These are phyloP conservation scores for Pseudogymnoascus sp. DNA, from an alignment of 2,329 filamentous ascomycete species.

Conservation along the genomic window DNA sequence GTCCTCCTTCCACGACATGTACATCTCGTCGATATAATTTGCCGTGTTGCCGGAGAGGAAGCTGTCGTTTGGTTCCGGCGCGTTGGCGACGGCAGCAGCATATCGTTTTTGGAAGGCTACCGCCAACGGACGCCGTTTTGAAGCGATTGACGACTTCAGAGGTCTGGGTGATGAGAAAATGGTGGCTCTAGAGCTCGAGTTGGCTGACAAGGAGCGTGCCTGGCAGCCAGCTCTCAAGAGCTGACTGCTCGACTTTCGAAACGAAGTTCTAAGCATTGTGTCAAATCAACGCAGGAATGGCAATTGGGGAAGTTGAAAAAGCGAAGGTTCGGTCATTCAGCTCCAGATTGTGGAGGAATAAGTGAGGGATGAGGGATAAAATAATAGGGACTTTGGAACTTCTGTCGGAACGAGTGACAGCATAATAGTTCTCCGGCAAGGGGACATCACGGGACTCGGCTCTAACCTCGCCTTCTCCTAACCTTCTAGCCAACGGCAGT, in stretches of 20 bases:
- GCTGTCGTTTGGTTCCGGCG: slow-evolving; percentile 80
- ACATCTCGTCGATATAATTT: slow-evolving; percentile 99
- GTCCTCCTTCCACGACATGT: slow-evolving; percentile 92
- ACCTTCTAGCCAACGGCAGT: background rate
- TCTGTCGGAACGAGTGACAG: background rate
- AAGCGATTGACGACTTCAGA: slow-evolving; percentile 35
- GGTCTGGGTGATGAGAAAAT: slow-evolving; percentile 34
- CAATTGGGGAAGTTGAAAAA: slow-evolving; percentile 11
- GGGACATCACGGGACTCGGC: slow-evolving; percentile 5
- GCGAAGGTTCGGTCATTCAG: slow-evolving; percentile 7
- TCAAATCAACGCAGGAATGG: slow-evolving; percentile 31
- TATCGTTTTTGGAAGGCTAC: slow-evolving; percentile 44
- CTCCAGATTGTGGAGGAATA: slow-evolving; percentile 4
- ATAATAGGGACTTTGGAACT: slow-evolving; percentile 1
- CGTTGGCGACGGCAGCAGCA: slow-evolving; percentile 47
- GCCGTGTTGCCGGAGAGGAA: slow-evolving; percentile 95
- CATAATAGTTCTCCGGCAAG: slow-evolving; percentile 1
- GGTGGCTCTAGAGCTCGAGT: slow-evolving; percentile 29
- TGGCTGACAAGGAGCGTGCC: slow-evolving; percentile 24
- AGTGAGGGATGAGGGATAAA: slow-evolving; percentile 3
- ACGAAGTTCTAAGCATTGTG: slow-evolving; percentile 66
- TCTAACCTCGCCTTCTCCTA: background rate
- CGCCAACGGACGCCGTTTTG: slow-evolving; percentile 41
- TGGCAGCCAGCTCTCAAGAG: slow-evolving; percentile 50
- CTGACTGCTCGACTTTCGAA: slow-evolving; percentile 58